phyloP scores from a whole-genome alignment of 129 eudicot species.

The Flaveria linearis region DNA sequence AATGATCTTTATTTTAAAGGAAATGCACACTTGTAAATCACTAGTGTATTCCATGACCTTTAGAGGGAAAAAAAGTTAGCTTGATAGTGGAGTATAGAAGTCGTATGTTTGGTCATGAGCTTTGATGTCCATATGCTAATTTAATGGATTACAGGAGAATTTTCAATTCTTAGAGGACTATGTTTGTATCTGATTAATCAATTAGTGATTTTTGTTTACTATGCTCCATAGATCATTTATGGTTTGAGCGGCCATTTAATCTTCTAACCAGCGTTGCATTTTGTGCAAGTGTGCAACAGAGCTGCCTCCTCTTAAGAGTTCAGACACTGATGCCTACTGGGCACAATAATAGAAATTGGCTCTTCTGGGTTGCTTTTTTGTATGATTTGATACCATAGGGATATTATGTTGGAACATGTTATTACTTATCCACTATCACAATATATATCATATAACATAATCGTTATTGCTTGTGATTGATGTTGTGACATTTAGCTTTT shows the following conservation, averaged over 20 bases:
- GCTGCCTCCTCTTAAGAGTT: neutral
- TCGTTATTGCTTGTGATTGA: neutral
- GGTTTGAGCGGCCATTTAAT: neutral
- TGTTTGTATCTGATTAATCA: neutral
- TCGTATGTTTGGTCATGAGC: neutral
- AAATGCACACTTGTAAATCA: neutral
- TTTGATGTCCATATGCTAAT: neutral
- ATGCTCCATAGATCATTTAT: neutral
- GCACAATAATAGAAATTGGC: neutral
- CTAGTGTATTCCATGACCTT: neutral
- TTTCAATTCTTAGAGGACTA: neutral
- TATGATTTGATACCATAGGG: neutral
- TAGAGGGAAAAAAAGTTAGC: neutral
- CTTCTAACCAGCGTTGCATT: neutral
- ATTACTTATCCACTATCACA: neutral
- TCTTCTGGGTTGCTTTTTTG: neutral
- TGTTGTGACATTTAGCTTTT: neutral
- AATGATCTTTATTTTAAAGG: neutral
- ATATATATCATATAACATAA: neutral
- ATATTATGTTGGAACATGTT: neutral
- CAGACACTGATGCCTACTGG: neutral
- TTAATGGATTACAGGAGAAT: neutral
- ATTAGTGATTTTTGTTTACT: neutral
- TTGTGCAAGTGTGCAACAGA: neutral
- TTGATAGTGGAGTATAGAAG: neutral